Evolutionary conservation across 2,329 filamentous ascomycete species (phyloP).

Genomic region (Cladosporium phlei): DNA sequence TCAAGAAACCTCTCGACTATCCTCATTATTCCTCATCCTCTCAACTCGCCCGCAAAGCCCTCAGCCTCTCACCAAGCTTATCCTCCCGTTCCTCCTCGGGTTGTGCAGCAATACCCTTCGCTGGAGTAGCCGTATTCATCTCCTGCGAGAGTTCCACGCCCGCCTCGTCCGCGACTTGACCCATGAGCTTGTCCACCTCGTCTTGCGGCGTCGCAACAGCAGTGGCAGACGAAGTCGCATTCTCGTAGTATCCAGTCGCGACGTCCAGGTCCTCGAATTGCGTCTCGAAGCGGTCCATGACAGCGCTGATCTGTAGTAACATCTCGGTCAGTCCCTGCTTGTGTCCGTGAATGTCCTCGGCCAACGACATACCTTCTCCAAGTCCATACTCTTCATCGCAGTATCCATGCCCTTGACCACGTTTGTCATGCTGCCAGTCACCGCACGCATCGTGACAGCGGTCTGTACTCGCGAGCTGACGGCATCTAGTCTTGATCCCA

Average conservation of each 20-base stretch:
- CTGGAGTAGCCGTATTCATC: constrained; percentile 56
- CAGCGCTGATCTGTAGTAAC: constrained; percentile 51
- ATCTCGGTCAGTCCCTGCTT: neutral
- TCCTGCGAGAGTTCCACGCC: constrained; percentile 77
- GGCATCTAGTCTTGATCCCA: constrained; percentile 56
- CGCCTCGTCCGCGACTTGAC: constrained; percentile 80
- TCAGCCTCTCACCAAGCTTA: constrained; percentile 57
- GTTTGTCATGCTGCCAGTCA: constrained; percentile 58
- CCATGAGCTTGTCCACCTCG: constrained; percentile 79
- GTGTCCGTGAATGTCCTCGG: neutral
- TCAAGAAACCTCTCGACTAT: too few relatives aligned
- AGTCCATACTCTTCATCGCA: constrained; percentile 60
- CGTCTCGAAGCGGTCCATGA: constrained; percentile 63
- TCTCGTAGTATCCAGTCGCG: constrained; percentile 69
- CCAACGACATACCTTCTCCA: constrained; percentile 49
- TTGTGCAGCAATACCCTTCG: constrained; percentile 53
- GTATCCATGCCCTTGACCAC: constrained; percentile 58
- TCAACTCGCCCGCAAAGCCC: constrained; percentile 38
- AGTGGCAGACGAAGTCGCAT: constrained; percentile 75
- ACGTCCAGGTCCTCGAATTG: constrained; percentile 51
- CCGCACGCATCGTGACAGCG: constrained; percentile 58
- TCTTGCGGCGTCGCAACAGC: constrained; percentile 71
- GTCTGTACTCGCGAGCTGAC: constrained; percentile 58
- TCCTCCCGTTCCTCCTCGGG: constrained; percentile 76
- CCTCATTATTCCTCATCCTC: too few relatives aligned